These are phyloP conservation scores for Aphanomyces astaci DNA, from an alignment of 352 stramenopile genomes.

Conservation along the genomic window DNA sequence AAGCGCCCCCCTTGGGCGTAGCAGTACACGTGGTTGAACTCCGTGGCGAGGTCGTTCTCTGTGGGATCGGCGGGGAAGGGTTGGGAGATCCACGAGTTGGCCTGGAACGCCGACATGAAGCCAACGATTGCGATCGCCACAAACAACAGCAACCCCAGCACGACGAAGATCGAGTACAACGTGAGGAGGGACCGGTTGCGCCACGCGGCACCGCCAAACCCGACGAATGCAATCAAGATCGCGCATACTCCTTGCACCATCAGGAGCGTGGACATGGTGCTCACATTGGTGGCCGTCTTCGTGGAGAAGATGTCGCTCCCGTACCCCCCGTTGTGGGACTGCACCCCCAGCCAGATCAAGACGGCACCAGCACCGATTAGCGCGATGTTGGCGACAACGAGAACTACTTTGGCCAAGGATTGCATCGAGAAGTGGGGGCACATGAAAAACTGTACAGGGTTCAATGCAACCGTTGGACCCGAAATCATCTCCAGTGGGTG, in stretches of 20 bases:
- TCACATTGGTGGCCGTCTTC: slow-evolving; percentile 32
- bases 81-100: slow-evolving; percentile 37
- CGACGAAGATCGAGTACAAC: slow-evolving; percentile 46
- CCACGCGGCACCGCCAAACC: slow-evolving; percentile 46
- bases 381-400: slow-evolving; percentile 29
- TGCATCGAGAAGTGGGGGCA: too few species aligned
- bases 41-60: slow-evolving; percentile 7
- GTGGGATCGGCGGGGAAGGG: slow-evolving; percentile 38
- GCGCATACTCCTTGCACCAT: slow-evolving; percentile 42
- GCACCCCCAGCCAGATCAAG: slow-evolving; percentile 59
- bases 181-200: slow-evolving; percentile 50
- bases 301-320: slow-evolving; percentile 70
- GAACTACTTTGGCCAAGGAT: too few species aligned
- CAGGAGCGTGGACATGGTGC: slow-evolving; percentile 31
- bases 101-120: slow-evolving; percentile 38
- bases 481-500: too few species aligned
- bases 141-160: slow-evolving; percentile 58
- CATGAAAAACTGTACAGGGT: too few species aligned
- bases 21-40: slow-evolving; percentile 63
- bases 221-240: slow-evolving; percentile 48
- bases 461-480: too few species aligned
- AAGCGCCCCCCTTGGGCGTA: slow-evolving; percentile 67
- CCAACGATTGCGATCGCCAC: slow-evolving; percentile 36
- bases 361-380: slow-evolving; percentile 50
- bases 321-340: slow-evolving; percentile 33